Base-by-base conservation (phyloP, 805 yeast genomes). In the Pichia manshurica region DNA sequence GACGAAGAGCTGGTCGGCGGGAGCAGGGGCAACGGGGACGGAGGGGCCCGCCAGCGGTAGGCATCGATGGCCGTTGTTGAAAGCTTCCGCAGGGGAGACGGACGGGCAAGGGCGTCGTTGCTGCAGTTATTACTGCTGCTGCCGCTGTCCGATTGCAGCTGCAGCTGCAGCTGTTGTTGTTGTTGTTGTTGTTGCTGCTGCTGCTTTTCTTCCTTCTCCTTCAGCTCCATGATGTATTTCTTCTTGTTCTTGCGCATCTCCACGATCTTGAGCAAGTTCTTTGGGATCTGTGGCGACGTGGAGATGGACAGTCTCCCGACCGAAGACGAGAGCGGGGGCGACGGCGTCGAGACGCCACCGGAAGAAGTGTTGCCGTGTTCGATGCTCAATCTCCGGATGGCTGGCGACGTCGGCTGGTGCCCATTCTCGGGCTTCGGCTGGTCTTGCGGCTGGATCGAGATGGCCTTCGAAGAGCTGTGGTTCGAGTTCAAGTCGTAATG, bases 201-300 rank as follows among this genome's bases (percentile, higher is more conserved):
- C 39, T 36, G 13, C 39, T 36, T 13, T n/a, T 37, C n/a, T 6
- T 35, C 39, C 19, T 35, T 19, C 22, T 35, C 39, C 15, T 17
- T n/a, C 5, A 35, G 23, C 22, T 35, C 39, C 25, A 21, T 20
- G 28, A 10, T 20, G 13, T 41, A 35, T 31, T 41, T 41, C 16
- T 41, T 41, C 28, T 41, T 41, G 17, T 23, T 21, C 57, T 70
- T 69, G 28, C 74, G 65, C 61, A 61, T 70, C 59, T 74, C 87
- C 49, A 73, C 86, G 56, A 76, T 62, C 55, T 75, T 70, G 35
- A 82, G 62, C 16, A 82, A 66, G 39, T 78, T 78, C 31, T 77
- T 76, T 0, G 88, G 88, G 3, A 82, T 81, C 55, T 82, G 85
- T 1, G 88, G 88, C 1, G 87, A 81, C 4, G 79, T 80, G 0